Conservation (phyloP, 2,329 filamentous ascomycete species). For the Chaetomiaceae sp. region DNA sequence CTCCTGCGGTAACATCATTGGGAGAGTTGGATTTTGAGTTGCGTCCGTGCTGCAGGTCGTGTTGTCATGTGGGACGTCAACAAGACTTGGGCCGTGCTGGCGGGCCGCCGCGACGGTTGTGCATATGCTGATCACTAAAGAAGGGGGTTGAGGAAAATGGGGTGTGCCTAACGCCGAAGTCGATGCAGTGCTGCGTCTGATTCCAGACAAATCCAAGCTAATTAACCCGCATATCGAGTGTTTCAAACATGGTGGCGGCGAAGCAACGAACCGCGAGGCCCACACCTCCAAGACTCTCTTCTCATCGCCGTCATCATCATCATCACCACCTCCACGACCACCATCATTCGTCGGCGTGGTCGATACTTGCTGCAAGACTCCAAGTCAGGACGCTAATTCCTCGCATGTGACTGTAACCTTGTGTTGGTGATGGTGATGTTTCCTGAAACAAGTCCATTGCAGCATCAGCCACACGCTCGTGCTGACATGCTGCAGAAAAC, state of each 20-base stretch:
- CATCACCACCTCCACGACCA: background rate
- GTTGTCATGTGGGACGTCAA: background rate
- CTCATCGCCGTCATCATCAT: too few species aligned
- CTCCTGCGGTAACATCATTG: too few species aligned
- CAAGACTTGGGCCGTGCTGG: constrained; percentile 9
- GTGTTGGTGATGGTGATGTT: constrained; percentile 2
- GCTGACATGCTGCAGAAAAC: constrained; percentile 5
- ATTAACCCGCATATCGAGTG: too few species aligned
- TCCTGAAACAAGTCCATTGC: constrained; percentile 6
- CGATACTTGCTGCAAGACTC: too few species aligned
- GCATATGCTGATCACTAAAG: constrained; percentile 4
- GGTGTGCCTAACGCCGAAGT: too few species aligned
- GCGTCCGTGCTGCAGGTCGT: background rate
- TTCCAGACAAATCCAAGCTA: too few species aligned
- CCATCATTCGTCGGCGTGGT: too few species aligned
- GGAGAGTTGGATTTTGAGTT: background rate
- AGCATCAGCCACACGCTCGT: constrained; percentile 5
- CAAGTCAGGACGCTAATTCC: background rate
- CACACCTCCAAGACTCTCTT: too few species aligned
- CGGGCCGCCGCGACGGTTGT: background rate
- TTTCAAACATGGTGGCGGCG: too few species aligned
- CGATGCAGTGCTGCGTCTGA: too few species aligned
- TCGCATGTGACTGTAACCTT: background rate
- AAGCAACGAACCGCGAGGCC: too few species aligned
- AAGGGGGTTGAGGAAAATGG: background rate